A percentile compares a stretch with the other conserved stretches of the same genome.
phyloP scores from a whole-genome alignment of 306 rosid genomes.

The Datisca glomerata region DNA sequence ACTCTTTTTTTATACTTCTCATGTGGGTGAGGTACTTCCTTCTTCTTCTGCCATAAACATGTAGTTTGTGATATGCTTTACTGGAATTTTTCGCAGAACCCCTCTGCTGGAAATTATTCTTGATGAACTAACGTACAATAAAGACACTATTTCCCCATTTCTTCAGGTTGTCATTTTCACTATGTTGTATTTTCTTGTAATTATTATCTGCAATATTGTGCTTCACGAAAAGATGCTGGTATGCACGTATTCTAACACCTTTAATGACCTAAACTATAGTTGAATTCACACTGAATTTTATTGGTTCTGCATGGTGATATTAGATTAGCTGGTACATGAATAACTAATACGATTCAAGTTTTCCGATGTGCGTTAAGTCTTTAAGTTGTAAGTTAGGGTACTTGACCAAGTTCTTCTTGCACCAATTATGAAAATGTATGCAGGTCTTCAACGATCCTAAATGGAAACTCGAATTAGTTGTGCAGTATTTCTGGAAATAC shows the following conservation, averaged over 20 bases:
- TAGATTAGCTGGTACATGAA: too few species aligned
- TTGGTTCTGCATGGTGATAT: too few species aligned
- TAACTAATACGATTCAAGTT: neutral
- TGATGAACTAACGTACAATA: conserved; percentile 66
- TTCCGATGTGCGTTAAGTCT: neutral
- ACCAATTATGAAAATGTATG: conserved; percentile 19
- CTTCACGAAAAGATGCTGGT: too few species aligned
- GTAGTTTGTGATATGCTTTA: neutral
- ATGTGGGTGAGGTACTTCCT: conserved; percentile 1
- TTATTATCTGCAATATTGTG: conserved; percentile 1
- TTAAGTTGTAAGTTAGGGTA: too few species aligned
- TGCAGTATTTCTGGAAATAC: conserved; percentile 75
- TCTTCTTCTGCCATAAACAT: neutral
- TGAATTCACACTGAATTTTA: too few species aligned
- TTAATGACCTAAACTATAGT: too few species aligned
- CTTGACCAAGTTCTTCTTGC: conserved; percentile 14
- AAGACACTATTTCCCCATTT: conserved; percentile 37
- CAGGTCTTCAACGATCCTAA: conserved; percentile 56
- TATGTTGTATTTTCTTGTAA: conserved; percentile 5
- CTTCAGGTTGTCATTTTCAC: conserved; percentile 49
- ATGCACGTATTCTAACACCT: too few species aligned
- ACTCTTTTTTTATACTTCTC: conserved; percentile 10
- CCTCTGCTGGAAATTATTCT: conserved; percentile 63
- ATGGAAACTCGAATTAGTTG: conserved; percentile 78
- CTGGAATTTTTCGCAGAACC: conserved; percentile 44